Conservation (phyloP, 23 red algal genomes). For the Agarophyton chilense region DNA sequence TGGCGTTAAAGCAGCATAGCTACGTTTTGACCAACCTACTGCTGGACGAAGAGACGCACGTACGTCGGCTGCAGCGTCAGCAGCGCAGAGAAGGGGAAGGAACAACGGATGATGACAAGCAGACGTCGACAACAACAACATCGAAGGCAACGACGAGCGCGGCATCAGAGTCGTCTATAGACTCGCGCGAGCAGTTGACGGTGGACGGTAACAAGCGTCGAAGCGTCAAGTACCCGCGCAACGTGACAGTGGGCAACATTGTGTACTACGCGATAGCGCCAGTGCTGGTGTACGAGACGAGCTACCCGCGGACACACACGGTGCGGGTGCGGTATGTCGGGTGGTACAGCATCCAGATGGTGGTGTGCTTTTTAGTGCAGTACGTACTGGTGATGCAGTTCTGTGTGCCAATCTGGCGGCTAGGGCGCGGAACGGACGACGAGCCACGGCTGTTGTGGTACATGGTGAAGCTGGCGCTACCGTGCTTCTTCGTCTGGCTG, state of each 20-base stretch:
- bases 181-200: neutral
- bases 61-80: conserved; percentile 25
- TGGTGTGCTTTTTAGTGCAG: conserved; percentile 58
- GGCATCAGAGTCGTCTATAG: conserved; percentile 3
- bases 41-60: conserved; percentile 71
- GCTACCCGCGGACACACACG: conserved; percentile 73
- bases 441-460: conserved; percentile 62
- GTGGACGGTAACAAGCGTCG: neutral
- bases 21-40: conserved; percentile 83
- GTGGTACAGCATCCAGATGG: conserved; percentile 47
- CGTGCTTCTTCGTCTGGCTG: conserved; percentile 86
- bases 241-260: conserved; percentile 75
- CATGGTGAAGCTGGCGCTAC: conserved; percentile 86
- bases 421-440: conserved; percentile 33
- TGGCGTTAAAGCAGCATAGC: conserved; percentile 81
- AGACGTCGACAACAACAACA: neutral
- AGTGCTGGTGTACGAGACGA: conserved; percentile 88
- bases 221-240: conserved; percentile 68
- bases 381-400: conserved; percentile 85
- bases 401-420: conserved; percentile 63
- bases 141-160: neutral
- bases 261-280: conserved; percentile 85
- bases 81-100: neutral
- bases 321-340: conserved; percentile 76
- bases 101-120: neutral